These are phyloP conservation scores for Gnomoniopsis smithogilvyi DNA, from an alignment of 2,329 filamentous ascomycete genomes.

Conservation along the genomic window DNA sequence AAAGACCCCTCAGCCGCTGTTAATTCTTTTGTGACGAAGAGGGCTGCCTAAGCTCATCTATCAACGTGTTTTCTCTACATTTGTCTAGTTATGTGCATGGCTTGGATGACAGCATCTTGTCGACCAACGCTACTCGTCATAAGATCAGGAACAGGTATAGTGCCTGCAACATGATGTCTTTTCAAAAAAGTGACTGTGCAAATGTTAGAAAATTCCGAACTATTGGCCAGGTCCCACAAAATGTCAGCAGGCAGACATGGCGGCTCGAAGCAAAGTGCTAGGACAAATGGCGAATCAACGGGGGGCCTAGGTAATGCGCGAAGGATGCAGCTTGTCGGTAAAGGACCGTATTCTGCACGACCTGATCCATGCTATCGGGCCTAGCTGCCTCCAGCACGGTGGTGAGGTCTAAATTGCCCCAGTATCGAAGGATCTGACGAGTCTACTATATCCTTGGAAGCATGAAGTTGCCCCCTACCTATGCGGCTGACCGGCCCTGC, in stretches of 20 bases:
- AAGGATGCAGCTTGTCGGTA: not conserved
- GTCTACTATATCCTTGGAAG: not conserved
- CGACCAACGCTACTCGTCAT: not conserved
- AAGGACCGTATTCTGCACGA: not conserved
- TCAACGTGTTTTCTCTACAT: not conserved
- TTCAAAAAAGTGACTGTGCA: not conserved
- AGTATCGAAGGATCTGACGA: not conserved
- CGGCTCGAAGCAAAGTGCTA: not conserved
- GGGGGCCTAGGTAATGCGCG: not conserved
- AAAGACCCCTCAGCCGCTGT: not conserved
- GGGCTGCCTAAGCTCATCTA: not conserved
- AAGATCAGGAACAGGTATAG: constrained; percentile 11
- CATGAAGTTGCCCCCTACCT: not conserved
- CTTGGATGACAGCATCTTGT: not conserved
- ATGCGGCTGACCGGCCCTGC: not conserved
- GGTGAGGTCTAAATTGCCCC: not conserved
- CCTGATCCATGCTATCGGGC: not conserved
- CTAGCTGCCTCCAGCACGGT: constrained; percentile 2
- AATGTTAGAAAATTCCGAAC: not conserved
- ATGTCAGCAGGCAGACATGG: not conserved
- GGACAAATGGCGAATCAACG: constrained; percentile 2
- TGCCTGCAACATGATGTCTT: not conserved
- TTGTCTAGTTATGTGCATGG: too few relatives aligned
- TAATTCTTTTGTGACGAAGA: not conserved
- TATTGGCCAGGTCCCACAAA: not conserved